Evolutionary conservation across 495 filamentous ascomycete genomes (phyloP).

Genomic region (Aspergillus leporis): DNA sequence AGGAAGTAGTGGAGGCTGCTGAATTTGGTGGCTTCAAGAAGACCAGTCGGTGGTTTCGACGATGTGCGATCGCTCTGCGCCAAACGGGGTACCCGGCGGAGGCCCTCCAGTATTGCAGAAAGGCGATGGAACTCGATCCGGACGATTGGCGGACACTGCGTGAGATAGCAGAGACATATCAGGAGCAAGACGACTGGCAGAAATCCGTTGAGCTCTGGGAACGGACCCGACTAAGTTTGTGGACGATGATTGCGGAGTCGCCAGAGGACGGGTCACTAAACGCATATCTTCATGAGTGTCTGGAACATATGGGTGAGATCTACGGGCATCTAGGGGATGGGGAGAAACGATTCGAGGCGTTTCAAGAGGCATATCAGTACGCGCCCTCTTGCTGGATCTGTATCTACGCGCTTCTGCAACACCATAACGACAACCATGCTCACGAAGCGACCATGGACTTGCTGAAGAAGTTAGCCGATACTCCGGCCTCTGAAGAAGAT

Average conservation of each 20-base stretch:
- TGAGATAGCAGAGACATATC: constrained; percentile 9
- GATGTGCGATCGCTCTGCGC: constrained; percentile 10
- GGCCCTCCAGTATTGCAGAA: constrained; percentile 4
- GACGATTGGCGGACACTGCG: neutral
- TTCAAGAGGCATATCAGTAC: neutral
- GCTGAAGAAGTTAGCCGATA: constrained; percentile 4
- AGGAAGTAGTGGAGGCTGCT: constrained; percentile 13
- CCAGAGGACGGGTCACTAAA: neutral
- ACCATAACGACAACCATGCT: neutral
- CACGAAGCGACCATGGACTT: constrained; percentile 10
- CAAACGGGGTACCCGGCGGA: neutral
- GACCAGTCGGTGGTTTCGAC: constrained; percentile 7
- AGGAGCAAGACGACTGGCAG: neutral
- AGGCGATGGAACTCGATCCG: constrained; percentile 8
- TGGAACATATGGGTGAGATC: constrained; percentile 8
- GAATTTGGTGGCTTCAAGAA: constrained; percentile 10
- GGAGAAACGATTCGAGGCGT: constrained; percentile 1
- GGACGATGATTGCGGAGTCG: neutral
- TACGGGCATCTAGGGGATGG: constrained; percentile 5
- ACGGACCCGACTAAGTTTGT: neutral
- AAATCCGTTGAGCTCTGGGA: constrained; percentile 10
- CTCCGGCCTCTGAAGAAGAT: constrained; percentile 6
- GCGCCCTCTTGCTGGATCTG: constrained; percentile 6
- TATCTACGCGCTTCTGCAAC: constrained; percentile 7
- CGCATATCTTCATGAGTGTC: neutral